A percentile compares a stretch with the other conserved stretches of the same genome.
Evolutionary conservation across 495 filamentous ascomycete genomes (phyloP).

Genomic region (Penicillium manginii): DNA sequence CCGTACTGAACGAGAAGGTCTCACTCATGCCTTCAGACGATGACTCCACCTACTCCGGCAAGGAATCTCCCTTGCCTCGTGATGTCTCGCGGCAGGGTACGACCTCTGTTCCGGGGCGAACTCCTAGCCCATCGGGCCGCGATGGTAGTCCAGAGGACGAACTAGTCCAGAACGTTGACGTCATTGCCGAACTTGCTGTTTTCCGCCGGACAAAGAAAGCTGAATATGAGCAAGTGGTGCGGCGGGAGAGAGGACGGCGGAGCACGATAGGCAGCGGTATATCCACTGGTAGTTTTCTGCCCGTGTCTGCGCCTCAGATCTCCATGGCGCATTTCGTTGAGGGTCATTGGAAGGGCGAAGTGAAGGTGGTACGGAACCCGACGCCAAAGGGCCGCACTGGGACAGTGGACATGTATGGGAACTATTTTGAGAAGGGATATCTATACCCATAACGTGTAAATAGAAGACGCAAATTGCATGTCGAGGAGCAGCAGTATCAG

Average conservation of each 20-base stretch:
- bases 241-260: constrained; percentile 32
- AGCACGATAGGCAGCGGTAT: constrained; percentile 26
- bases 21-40: constrained; percentile 40
- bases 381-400: constrained; percentile 47
- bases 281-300: constrained; percentile 20
- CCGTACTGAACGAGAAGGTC: constrained; percentile 49
- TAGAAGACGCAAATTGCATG: background rate
- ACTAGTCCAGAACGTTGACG: constrained; percentile 40
- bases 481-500: no score
- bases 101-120: constrained; percentile 7
- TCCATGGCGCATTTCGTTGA: constrained; percentile 45
- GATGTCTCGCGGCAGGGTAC: constrained; percentile 8
- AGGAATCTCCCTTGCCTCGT: constrained; percentile 15
- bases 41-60: constrained; percentile 23
- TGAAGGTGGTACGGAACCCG: constrained; percentile 53
- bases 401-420: constrained; percentile 56
- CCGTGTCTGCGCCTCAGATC: constrained; percentile 25
- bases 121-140: background rate
- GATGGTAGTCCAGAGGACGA: constrained; percentile 7
- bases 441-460: constrained; percentile 46
- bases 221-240: constrained; percentile 44
- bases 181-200: constrained; percentile 51
- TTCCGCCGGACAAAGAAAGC: constrained; percentile 52
- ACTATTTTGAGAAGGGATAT: constrained; percentile 58
- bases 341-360: constrained; percentile 59